Evolutionary conservation across 108 stramenopile species (phyloP).

Genomic region (Cyclotella atomus): DNA sequence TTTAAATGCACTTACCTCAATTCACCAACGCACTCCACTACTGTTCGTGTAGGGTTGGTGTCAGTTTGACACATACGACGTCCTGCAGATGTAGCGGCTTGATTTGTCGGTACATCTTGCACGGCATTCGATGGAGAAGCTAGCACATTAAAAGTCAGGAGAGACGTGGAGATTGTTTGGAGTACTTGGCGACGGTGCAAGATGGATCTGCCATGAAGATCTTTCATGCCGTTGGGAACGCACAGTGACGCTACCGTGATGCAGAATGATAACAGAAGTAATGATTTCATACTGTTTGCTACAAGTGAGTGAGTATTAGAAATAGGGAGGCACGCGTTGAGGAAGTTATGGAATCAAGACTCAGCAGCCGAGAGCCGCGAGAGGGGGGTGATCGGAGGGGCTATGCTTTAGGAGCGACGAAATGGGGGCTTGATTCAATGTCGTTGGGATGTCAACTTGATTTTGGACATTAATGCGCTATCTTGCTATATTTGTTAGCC

Average conservation of each 20-base stretch:
- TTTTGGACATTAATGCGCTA: too few species aligned
- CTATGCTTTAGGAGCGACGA: too few species aligned
- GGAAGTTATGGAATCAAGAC: too few species aligned
- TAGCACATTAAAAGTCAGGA: conserved; percentile 55
- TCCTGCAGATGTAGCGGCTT: conserved; percentile 78
- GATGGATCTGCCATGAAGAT: not conserved
- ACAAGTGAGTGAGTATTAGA: not conserved
- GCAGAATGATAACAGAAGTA: not conserved
- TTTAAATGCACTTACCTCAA: conserved; percentile 24
- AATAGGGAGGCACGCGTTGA: too few species aligned
- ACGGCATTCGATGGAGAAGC: conserved; percentile 38
- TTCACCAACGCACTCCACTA: conserved; percentile 77
- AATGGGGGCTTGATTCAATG: too few species aligned
- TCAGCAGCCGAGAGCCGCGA: too few species aligned
- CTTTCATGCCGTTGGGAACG: not conserved
- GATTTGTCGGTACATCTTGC: conserved; percentile 51
- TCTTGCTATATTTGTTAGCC: too few species aligned
- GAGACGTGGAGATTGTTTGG: conserved; percentile 27
- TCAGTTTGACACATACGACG: conserved; percentile 75
- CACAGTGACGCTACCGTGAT: not conserved
- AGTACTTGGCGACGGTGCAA: conserved; percentile 46
- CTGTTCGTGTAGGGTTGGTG: conserved; percentile 71
- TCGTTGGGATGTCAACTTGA: too few species aligned
- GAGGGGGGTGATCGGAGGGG: too few species aligned
- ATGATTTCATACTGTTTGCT: not conserved